Base-by-base conservation (phyloP, 2,329 filamentous ascomycete genomes). In the Zymoseptoria pseudotritici region DNA sequence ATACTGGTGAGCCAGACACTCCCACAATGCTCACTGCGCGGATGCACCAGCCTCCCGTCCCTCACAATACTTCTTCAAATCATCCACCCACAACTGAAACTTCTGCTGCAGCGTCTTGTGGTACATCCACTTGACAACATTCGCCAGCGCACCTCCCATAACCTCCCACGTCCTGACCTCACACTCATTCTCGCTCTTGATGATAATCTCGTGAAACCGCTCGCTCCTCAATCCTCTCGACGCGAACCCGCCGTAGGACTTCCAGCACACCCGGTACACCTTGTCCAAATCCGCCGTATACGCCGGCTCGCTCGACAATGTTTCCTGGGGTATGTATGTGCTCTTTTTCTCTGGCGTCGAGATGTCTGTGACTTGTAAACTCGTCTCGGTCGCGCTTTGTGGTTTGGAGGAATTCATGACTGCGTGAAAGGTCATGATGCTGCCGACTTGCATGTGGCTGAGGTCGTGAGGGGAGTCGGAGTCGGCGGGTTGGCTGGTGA, bases 161-260 rank as follows among this genome's bases (percentile, higher is more conserved):
- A 63, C 60, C 56, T 71, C 69, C 69, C 69, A 71, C 2, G 69
- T 70, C 46, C 69, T 57, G 3, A 70, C 60, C 53, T 70, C 68
- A 49, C 69, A 70, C 26, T 67, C 59, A 21, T 63, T 61, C 26
- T 65, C 66, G 8, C 61, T 63, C 19, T 56, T 42, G 10, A 63
- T 56, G 31, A 71, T 68, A 52, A 71, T 57, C 58, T 71, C 69
- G 50, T 71, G 69, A 50, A 70, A 70, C 8, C 69, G 56, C 58
- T 70, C 69, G 13, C 59, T 62, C 52, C 62, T 60, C 55, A 71
- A 55, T 2, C 67, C 69, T 46, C 57, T 57, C 3, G 61, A 52
- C 1, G 65, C 58, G 29, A 67, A 65, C 2, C 67, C 67, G 13
- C 64, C 67, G 26, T 67, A 63, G 8, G 55, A 57, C 50, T 65